Conservation (phyloP, 2,329 filamentous ascomycete genomes). For the Metarhizium sp. region DNA sequence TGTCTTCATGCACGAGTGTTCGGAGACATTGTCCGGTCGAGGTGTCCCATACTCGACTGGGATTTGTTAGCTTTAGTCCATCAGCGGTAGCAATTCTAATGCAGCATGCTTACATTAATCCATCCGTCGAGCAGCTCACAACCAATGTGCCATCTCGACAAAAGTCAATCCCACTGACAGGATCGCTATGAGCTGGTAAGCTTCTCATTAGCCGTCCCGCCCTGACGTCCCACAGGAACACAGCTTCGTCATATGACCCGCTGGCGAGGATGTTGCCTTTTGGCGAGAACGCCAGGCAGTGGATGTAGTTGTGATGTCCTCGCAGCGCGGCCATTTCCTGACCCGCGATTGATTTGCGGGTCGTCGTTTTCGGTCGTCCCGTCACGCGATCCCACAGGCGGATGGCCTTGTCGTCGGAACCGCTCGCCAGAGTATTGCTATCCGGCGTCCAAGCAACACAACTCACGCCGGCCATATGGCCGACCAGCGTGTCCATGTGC, state of each 20-base stretch:
- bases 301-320: conserved; percentile 94
- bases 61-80: conserved; percentile 8
- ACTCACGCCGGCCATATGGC: conserved; percentile 86
- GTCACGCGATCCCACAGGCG: conserved; percentile 77
- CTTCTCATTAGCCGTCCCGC: conserved; percentile 82
- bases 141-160: conserved; percentile 86
- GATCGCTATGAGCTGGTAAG: conserved; percentile 88
- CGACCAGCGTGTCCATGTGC: conserved; percentile 81
- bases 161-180: conserved; percentile 89
- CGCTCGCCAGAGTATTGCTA: conserved; percentile 76
- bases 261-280: conserved; percentile 96
- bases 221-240: conserved; percentile 93
- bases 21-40: conserved; percentile 89
- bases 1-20: conserved; percentile 93
- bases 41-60: conserved; percentile 85
- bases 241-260: conserved; percentile 93
- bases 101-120: conserved; percentile 56
- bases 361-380: conserved; percentile 42
- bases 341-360: conserved; percentile 24
- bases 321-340: conserved; percentile 51
- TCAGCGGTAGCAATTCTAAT: not conserved
- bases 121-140: conserved; percentile 84
- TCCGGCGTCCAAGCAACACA: conserved; percentile 93
- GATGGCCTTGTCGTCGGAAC: conserved; percentile 93
- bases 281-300: conserved; percentile 88